phyloP scores from a whole-genome alignment of 352 stramenopile genomes.

The Proteromonas lacertae region DNA sequence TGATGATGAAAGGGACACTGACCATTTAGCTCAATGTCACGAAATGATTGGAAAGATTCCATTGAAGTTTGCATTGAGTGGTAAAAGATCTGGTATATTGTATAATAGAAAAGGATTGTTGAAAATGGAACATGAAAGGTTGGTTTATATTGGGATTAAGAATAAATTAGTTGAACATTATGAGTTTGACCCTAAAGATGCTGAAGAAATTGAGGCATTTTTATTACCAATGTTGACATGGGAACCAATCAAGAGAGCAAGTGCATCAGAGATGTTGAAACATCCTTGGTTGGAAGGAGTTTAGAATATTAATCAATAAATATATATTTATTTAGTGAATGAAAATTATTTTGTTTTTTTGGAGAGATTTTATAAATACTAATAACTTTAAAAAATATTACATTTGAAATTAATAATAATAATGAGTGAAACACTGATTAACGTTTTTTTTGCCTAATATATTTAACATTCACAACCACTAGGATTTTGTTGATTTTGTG shows the following conservation, averaged over 20 bases:
- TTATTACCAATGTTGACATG: slow-evolving; percentile 63
- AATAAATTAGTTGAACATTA: slow-evolving; percentile 68
- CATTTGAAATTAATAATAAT: slow-evolving; percentile 83
- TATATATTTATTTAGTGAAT: slow-evolving; percentile 67
- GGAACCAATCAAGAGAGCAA: slow-evolving; percentile 42
- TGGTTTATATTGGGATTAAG: slow-evolving; percentile 86
- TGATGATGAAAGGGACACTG: slow-evolving; percentile 52
- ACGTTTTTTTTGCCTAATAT: slow-evolving; percentile 73
- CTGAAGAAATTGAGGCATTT: slow-evolving; percentile 53
- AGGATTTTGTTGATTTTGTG: slow-evolving; percentile 64
- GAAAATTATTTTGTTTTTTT: slow-evolving; percentile 47
- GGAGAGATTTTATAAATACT: slow-evolving; percentile 85
- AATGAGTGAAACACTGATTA: slow-evolving; percentile 63
- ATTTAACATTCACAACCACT: slow-evolving; percentile 28
- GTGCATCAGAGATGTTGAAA: slow-evolving; percentile 52
- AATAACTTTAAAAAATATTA: slow-evolving; percentile 81
- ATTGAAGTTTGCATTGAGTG: slow-evolving; percentile 46
- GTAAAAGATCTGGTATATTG: slow-evolving; percentile 69
- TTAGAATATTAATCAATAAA: slow-evolving; percentile 84
- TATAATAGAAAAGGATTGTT: slow-evolving; percentile 85
- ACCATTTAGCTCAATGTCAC: slow-evolving; percentile 95
- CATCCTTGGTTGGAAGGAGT: slow-evolving; percentile 79
- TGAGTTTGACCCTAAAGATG: slow-evolving; percentile 40
- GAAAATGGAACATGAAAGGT: slow-evolving; percentile 77
- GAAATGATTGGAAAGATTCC: slow-evolving; percentile 84